Evolutionary conservation across 2,329 filamentous ascomycete genomes (phyloP).

Genomic region (Penicillium italicum): DNA sequence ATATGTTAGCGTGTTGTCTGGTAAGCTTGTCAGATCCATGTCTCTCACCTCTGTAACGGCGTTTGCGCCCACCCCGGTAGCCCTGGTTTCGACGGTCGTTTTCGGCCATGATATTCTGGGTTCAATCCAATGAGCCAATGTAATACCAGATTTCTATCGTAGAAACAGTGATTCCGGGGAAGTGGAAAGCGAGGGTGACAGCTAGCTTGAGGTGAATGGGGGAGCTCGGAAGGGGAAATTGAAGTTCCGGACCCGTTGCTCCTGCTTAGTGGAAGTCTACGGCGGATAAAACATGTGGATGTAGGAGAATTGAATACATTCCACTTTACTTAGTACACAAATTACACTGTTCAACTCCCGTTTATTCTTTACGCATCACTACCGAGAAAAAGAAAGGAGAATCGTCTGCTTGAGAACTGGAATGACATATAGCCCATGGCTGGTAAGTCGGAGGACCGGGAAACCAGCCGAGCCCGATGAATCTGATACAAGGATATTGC

Average conservation of each 20-base stretch:
- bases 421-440: constrained; percentile 18
- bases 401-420: constrained; percentile 17
- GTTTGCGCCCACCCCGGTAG: constrained; percentile 60
- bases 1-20: constrained; percentile 27
- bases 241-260: constrained; percentile 19
- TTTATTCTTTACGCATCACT: not conserved
- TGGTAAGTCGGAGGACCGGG: constrained; percentile 10
- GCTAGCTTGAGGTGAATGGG: constrained; percentile 17
- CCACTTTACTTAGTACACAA: not conserved
- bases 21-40: constrained; percentile 3
- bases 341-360: not conserved
- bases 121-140: constrained; percentile 5
- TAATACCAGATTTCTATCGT: constrained; percentile 1
- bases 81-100: constrained; percentile 55
- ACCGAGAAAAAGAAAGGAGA: not conserved
- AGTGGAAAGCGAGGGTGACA: not conserved
- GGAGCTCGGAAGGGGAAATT: constrained; percentile 13
- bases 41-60: constrained; percentile 68
- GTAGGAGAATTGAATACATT: not conserved
- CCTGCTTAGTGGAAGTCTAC: not conserved
- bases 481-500: constrained; percentile 26
- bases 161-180: not conserved
- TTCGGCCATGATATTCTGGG: constrained; percentile 45
- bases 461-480: constrained; percentile 16
- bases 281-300: not conserved